Evolutionary conservation across 2,329 filamentous ascomycete species (phyloP).

Genomic region (Diaporthe ilicicola): DNA sequence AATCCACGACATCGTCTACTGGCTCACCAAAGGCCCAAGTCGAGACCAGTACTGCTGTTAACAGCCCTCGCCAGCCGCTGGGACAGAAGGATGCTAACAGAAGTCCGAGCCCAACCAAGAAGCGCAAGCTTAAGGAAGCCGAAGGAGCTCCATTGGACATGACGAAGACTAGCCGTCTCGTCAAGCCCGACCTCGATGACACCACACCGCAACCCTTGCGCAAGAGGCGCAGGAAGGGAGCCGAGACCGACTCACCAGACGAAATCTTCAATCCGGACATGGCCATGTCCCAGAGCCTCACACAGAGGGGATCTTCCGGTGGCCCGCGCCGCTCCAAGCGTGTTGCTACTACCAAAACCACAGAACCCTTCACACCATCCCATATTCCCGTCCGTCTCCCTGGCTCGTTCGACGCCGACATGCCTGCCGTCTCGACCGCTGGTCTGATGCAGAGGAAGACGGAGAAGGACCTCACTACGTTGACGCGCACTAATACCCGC

Average conservation of each 20-base stretch:
- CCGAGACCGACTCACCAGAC: conserved; percentile 36
- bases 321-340: conserved; percentile 27
- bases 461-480: conserved; percentile 52
- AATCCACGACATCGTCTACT: conserved; percentile 39
- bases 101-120: conserved; percentile 49
- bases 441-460: conserved; percentile 43
- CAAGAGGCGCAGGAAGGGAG: conserved; percentile 42
- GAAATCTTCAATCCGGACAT: conserved; percentile 40
- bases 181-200: conserved; percentile 39
- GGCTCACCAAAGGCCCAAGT: conserved; percentile 42
- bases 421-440: conserved; percentile 31
- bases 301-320: conserved; percentile 12
- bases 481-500: conserved; percentile 54
- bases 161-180: conserved; percentile 35
- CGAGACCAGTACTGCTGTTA: conserved; percentile 29
- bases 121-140: conserved; percentile 44
- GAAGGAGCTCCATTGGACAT: conserved; percentile 33
- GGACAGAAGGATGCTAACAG: conserved; percentile 46
- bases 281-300: conserved; percentile 23
- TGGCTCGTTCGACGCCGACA: conserved; percentile 40
- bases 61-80: conserved; percentile 41
- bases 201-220: conserved; percentile 41
- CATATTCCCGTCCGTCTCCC: conserved; percentile 44
- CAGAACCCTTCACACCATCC: conserved; percentile 40
- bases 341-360: conserved; percentile 36